Conservation (phyloP, 2,329 filamentous ascomycete species). For the Tolypocladium album region DNA sequence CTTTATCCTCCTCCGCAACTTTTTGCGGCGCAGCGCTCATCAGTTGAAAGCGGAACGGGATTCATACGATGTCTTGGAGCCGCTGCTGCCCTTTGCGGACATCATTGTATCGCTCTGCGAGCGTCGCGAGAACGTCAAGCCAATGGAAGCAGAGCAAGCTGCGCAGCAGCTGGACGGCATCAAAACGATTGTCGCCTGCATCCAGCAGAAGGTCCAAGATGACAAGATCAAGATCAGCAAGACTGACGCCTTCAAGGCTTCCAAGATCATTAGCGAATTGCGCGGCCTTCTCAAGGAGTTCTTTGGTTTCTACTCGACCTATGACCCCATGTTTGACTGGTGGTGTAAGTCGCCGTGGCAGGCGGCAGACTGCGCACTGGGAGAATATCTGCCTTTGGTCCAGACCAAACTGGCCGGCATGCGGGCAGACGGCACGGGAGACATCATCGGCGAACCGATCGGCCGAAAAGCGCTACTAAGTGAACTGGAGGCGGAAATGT, state of each 20-base stretch:
- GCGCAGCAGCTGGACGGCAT: constrained; percentile 30
- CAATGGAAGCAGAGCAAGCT: constrained; percentile 29
- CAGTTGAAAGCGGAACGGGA: constrained; percentile 27
- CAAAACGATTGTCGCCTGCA: constrained; percentile 18
- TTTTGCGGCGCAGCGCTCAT: constrained; percentile 23
- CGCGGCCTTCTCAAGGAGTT: constrained; percentile 32
- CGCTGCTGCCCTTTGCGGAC: constrained; percentile 32
- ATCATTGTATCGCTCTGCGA: constrained; percentile 34
- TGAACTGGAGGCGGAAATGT: constrained; percentile 45
- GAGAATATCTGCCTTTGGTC: constrained; percentile 24
- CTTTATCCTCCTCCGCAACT: constrained; percentile 38
- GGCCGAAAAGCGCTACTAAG: constrained; percentile 37
- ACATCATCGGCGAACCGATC: constrained; percentile 47
- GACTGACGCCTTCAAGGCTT: constrained; percentile 34
- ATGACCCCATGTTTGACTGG: constrained; percentile 47
- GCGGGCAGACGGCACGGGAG: constrained; percentile 28
- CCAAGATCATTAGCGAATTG: constrained; percentile 29
- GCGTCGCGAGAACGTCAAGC: constrained; percentile 31
- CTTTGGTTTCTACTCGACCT: constrained; percentile 39
- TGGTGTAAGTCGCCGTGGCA: constrained; percentile 38
- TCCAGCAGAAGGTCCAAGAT: constrained; percentile 21
- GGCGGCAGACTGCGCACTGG: constrained; percentile 24
- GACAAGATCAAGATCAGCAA: constrained; percentile 24
- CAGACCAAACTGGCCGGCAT: constrained; percentile 33
- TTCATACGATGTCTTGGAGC: constrained; percentile 23